Evolutionary conservation across 345 rosid species (phyloP).

Genomic region (Eucalyptus urophylla): DNA sequence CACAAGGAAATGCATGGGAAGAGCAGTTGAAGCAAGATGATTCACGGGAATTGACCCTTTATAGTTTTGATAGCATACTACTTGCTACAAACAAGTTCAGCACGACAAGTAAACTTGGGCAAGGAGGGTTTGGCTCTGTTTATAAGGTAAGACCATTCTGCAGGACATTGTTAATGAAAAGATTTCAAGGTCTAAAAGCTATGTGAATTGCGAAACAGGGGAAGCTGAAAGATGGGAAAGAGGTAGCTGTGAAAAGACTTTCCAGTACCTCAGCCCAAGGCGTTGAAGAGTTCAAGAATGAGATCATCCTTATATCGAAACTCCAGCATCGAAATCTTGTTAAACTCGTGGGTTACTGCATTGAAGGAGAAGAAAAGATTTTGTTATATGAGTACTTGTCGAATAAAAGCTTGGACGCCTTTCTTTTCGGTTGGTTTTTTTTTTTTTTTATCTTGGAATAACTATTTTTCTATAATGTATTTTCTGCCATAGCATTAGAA

Average conservation of each 20-base stretch:
- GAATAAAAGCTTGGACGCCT: neutral
- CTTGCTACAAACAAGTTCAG: neutral
- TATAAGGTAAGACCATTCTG: neutral
- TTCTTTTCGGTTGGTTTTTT: neutral
- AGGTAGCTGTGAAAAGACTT: conserved; percentile 51
- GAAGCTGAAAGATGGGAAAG: conserved; percentile 14
- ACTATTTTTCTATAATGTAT: neutral
- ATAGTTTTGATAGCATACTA: neutral
- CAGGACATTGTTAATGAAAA: neutral
- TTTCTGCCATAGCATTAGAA: neutral
- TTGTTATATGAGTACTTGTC: conserved; percentile 27
- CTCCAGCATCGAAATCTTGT: conserved; percentile 63
- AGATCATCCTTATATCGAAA: conserved; percentile 34
- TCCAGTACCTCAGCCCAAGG: conserved; percentile 48
- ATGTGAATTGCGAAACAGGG: conserved; percentile 19
- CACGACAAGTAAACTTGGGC: neutral
- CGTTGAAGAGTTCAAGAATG: conserved; percentile 36
- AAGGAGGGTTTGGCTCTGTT: neutral
- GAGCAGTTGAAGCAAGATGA: neutral
- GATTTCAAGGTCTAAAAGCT: neutral
- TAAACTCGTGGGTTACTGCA: conserved; percentile 45
- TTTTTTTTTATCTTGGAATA: neutral
- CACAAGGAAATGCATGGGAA: neutral
- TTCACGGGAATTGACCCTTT: neutral
- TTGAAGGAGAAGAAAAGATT: conserved; percentile 39